These are phyloP conservation scores for Lentinula sp. DNA, from an alignment of 768 basidiomycete genomes.

Conservation along the genomic window DNA sequence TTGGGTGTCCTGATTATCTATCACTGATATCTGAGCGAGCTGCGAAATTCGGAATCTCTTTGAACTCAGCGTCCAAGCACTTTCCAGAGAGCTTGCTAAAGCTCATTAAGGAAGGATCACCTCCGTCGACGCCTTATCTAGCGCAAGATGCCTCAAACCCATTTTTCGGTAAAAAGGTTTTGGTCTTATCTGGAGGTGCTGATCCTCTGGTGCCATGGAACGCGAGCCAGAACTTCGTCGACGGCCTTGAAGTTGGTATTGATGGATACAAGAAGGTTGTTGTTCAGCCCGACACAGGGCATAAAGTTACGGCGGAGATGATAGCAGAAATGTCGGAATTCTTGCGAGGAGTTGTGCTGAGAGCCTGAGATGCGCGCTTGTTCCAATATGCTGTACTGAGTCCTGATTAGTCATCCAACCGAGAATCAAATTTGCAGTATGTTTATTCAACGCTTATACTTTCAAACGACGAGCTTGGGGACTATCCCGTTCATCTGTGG, in stretches of 20 bases:
- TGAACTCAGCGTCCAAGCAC: conserved; percentile 15
- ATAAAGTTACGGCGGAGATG: conserved; percentile 61
- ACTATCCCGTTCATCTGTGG: not conserved
- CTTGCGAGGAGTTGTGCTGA: conserved; percentile 15
- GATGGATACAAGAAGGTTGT: conserved; percentile 51
- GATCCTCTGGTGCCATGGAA: conserved; percentile 67
- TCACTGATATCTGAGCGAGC: conserved; percentile 56
- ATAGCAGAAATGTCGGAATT: conserved; percentile 35
- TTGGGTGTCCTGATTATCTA: conserved; percentile 70
- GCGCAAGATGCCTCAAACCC: conserved; percentile 38
- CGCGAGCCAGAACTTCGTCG: conserved; percentile 51
- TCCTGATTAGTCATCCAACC: not conserved
- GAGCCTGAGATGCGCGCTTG: not conserved
- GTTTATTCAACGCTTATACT: not conserved
- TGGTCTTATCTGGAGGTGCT: conserved; percentile 61
- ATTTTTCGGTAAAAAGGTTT: conserved; percentile 66
- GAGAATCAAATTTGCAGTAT: not conserved
- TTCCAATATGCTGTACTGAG: not conserved
- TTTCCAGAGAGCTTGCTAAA: conserved; percentile 49
- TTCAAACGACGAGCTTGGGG: not conserved
- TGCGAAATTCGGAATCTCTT: conserved; percentile 28
- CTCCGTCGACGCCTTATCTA: conserved; percentile 35
- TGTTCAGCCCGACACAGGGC: conserved; percentile 52
- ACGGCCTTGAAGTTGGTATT: conserved; percentile 44
- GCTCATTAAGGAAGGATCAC: conserved; percentile 41